Base-by-base conservation (phyloP, 805 yeast species). In the Osmozyma mogii region DNA sequence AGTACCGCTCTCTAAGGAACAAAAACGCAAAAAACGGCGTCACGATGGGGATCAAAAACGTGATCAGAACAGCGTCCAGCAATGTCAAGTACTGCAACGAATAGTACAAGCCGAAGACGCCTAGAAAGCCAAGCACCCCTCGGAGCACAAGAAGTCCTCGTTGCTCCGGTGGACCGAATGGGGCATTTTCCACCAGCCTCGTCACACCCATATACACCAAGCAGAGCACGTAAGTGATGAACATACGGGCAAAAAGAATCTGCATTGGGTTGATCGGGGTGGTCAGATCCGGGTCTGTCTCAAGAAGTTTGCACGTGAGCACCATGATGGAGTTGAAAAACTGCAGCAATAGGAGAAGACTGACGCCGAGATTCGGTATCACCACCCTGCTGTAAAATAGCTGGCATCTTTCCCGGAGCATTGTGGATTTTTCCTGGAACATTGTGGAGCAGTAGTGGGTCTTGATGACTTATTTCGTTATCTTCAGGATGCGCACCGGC, bases 1-100 rank as follows among this genome's bases (percentile, higher is more conserved):
- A 71, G 51, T 81, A 80, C 6, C 67, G 53, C 47, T 87, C 96
- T 24, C 72, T 67, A 17, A 87, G 55, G 3, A 81, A 48, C 2
- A 73, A 36, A 68, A 78, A 77, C 0, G 95, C 94, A 31, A 79
- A 53, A 14, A 84, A 53, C 0, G 85, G 82, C 0, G 95, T 81
- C 11, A 81, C 69, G 31, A 82, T 67, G 0, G 96, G 96, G 0
- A 76, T 64, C 44, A 87, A 53, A 42, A 87, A 87, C 2, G 89
- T 75, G 29, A 87, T 78, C 10, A 82, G 78, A 1, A 84, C 78
- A 1, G 94, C 83, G 47, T 87, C 96, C 8, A 88, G 77, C 5
- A 87, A 68, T 29, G 84, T 71, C 26, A 87, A 61, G 44, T 80
- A 83, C 56, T 74, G 66, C 39, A 87, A 58, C 1, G 94, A 74